A percentile compares a stretch with the other conserved stretches of the same genome.
These are phyloP conservation scores for Suillus subluteus DNA, from an alignment of 768 basidiomycete species.

Conservation along the genomic window DNA sequence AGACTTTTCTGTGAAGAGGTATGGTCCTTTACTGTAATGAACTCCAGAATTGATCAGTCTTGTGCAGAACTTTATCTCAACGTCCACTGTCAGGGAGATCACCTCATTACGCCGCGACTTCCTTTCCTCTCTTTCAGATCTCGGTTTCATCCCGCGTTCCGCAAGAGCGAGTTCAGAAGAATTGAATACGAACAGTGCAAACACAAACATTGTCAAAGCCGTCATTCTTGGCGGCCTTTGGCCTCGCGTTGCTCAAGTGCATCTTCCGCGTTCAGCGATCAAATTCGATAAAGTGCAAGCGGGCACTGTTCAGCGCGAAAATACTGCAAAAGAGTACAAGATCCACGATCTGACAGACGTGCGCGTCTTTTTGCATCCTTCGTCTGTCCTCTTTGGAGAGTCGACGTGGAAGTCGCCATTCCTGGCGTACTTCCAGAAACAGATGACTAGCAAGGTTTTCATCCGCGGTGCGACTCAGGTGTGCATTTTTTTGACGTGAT, in stretches of 20 bases:
- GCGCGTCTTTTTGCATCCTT: conserved; percentile 83
- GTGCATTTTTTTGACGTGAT: conserved; percentile 16
- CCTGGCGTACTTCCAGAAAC: conserved; percentile 82
- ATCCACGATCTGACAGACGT: conserved; percentile 68
- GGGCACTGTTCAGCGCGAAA: conserved; percentile 84
- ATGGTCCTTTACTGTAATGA: neutral
- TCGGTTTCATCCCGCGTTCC: conserved; percentile 65
- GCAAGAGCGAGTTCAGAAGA: conserved; percentile 48
- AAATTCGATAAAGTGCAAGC: conserved; percentile 87
- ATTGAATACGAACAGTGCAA: conserved; percentile 66
- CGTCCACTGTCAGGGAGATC: conserved; percentile 74
- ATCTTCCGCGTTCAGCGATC: conserved; percentile 70
- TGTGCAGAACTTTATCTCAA: conserved; percentile 81
- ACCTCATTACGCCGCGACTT: conserved; percentile 80
- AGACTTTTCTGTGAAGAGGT: conserved; percentile 76
- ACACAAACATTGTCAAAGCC: conserved; percentile 80
- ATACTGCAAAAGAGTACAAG: conserved; percentile 82
- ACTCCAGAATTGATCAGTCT: conserved; percentile 13
- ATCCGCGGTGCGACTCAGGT: conserved; percentile 89
- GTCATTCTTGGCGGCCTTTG: conserved; percentile 87
- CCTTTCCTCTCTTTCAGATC: conserved; percentile 63
- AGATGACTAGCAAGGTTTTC: conserved; percentile 82
- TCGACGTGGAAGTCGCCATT: conserved; percentile 79
- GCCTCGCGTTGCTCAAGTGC: conserved; percentile 79
- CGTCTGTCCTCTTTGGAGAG: conserved; percentile 75